Evolutionary conservation across 176 grass and related monocot genomes (phyloP).

Genomic region (Oryza officinalis): DNA sequence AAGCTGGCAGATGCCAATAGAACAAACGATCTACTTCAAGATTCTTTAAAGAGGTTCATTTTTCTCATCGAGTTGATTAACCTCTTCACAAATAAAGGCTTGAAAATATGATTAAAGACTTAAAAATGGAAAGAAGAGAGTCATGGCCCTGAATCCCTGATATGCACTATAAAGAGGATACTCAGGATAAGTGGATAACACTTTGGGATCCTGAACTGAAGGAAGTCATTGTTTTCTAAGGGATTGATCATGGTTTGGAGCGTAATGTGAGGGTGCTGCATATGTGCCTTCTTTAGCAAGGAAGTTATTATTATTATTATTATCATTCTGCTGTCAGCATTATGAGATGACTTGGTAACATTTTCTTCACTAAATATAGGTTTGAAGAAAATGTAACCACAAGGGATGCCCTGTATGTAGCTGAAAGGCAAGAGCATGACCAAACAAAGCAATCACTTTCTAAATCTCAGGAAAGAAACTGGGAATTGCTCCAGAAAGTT

Average conservation of each 20-base stretch:
- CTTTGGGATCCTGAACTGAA: not conserved
- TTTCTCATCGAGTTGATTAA: conserved; percentile 33
- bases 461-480: conserved; percentile 53
- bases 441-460: conserved; percentile 60
- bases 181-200: not conserved
- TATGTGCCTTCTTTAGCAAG: conserved; percentile 7
- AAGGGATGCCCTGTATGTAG: conserved; percentile 56
- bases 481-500: conserved; percentile 56
- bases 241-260: conserved; percentile 26
- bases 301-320: not conserved
- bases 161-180: conserved; percentile 18
- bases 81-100: conserved; percentile 15
- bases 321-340: conserved; percentile 2
- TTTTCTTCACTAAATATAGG: conserved; percentile 47
- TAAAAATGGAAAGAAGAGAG: conserved; percentile 1
- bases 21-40: conserved; percentile 63
- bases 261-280: not conserved
- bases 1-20: conserved; percentile 56
- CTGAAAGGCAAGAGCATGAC: conserved; percentile 68
- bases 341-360: not conserved
- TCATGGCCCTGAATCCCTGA: not conserved
- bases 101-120: not conserved
- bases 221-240: not conserved
- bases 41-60: conserved; percentile 66
- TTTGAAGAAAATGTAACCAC: conserved; percentile 66